Conservation (phyloP, 2,329 filamentous ascomycete genomes). For the Trichoderma pleuroti region DNA sequence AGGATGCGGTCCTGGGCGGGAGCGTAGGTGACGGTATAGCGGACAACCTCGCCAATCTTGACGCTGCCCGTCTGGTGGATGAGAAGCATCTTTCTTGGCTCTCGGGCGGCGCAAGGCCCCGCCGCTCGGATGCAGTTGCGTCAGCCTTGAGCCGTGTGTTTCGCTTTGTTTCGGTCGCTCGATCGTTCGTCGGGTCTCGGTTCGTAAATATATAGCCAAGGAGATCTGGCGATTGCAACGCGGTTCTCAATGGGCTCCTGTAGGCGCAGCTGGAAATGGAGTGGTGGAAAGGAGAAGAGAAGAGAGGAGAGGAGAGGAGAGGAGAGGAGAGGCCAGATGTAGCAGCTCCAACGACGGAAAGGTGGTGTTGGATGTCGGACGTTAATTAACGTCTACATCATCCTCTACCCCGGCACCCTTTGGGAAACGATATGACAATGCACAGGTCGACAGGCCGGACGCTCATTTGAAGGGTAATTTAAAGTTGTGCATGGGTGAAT, state of each 20-base stretch:
- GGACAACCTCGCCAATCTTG: slow-evolving; percentile 90
- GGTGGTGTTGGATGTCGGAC: neutral
- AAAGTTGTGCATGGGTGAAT: neutral
- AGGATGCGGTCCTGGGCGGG: slow-evolving; percentile 85
- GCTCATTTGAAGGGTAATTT: slow-evolving; percentile 10
- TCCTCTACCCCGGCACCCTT: neutral
- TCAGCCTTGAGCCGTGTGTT: neutral
- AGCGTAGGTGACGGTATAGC: slow-evolving; percentile 89
- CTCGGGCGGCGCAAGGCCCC: neutral
- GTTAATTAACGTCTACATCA: slow-evolving; percentile 1
- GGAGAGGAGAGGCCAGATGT: neutral
- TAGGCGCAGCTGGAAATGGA: neutral
- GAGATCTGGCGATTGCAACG: neutral
- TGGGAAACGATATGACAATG: neutral
- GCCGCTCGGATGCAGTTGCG: neutral
- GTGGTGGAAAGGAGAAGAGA: too few relatives aligned
- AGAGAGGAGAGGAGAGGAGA: neutral
- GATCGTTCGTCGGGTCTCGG: neutral
- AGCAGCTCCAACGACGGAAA: neutral
- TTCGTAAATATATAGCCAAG: neutral
- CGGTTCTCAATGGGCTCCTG: neutral
- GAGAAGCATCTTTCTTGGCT: slow-evolving; percentile 65
- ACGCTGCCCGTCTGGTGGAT: slow-evolving; percentile 87
- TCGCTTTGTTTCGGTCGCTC: neutral
- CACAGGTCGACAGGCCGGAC: neutral